A percentile compares a stretch with the other conserved stretches of the same genome.
These are phyloP conservation scores for Aspergillus sp. DNA, from an alignment of 2,329 filamentous ascomycete species.

Conservation along the genomic window DNA sequence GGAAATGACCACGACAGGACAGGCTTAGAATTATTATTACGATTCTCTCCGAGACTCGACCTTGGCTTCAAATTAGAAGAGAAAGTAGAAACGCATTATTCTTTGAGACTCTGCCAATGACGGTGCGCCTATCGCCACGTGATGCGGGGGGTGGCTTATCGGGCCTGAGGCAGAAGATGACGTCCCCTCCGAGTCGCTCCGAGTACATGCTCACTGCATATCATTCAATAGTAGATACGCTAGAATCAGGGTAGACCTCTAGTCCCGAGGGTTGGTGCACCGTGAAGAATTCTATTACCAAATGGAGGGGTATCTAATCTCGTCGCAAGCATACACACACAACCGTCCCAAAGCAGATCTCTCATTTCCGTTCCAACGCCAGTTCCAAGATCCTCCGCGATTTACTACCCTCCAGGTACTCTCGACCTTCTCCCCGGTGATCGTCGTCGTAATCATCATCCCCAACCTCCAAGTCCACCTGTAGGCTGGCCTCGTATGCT, in stretches of 20 bases:
- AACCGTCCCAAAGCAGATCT: background rate
- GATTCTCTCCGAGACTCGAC: background rate
- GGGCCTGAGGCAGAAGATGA: background rate
- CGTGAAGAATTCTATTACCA: background rate
- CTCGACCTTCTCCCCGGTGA: slow-evolving; percentile 34
- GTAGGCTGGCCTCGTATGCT: slow-evolving; percentile 79
- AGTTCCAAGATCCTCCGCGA: slow-evolving; percentile 38
- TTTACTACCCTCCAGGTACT: slow-evolving; percentile 44
- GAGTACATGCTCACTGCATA: too few species aligned
- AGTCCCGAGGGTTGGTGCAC: too few species aligned
- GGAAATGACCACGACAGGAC: too few species aligned
- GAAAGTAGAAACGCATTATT: background rate
- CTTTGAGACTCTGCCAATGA: slow-evolving; percentile 6
- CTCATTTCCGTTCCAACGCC: slow-evolving; percentile 20
- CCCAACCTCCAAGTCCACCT: slow-evolving; percentile 54
- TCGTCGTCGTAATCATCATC: slow-evolving; percentile 39
- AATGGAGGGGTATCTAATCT: slow-evolving; percentile 10
- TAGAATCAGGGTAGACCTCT: too few species aligned
- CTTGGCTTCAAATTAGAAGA: slow-evolving; percentile 5
- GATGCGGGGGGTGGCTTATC: slow-evolving; percentile 23
- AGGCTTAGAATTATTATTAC: too few species aligned
- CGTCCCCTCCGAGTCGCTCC: background rate
- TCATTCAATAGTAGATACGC: background rate
- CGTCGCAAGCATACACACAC: background rate
- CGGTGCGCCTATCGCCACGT: slow-evolving; percentile 16